phyloP scores from a whole-genome alignment of 179 eudicot species.

The Silene coronaria region DNA sequence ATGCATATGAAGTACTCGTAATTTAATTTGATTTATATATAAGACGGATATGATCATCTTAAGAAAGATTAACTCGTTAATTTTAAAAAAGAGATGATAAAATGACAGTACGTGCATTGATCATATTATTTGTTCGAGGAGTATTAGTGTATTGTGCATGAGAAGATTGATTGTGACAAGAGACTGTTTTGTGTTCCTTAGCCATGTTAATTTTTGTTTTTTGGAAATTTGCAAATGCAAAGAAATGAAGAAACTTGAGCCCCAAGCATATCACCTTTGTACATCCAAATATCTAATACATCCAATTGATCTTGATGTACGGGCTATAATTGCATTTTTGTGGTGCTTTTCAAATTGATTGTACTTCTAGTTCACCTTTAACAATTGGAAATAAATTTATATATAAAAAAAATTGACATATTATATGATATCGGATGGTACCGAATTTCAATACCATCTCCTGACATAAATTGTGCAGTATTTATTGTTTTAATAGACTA shows the following conservation, averaged over 20 bases:
- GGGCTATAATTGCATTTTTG: not conserved
- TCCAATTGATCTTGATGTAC: not conserved
- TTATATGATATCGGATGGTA: too few relatives aligned
- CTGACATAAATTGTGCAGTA: too few relatives aligned
- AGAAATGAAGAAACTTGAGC: slow-evolving; percentile 15
- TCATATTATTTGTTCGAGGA: slow-evolving; percentile 10
- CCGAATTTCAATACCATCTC: too few relatives aligned
- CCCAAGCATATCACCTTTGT: slow-evolving; percentile 20
- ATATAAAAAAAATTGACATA: too few relatives aligned
- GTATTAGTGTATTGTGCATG: slow-evolving; percentile 17
- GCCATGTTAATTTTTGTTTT: not conserved
- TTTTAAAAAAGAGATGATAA: slow-evolving; percentile 31
- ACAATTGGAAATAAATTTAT: not conserved
- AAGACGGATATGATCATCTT: too few relatives aligned
- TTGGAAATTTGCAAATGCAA: not conserved
- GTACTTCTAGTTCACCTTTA: not conserved
- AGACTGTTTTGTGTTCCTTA: slow-evolving; percentile 17
- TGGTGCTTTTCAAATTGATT: not conserved
- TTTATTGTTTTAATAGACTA: too few relatives aligned
- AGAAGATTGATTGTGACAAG: slow-evolving; percentile 41
- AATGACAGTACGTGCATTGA: not conserved
- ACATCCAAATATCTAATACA: not conserved
- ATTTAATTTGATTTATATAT: too few relatives aligned
- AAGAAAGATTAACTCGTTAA: too few relatives aligned
- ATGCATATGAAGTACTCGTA: too few relatives aligned